Conservation (phyloP, 2,329 filamentous ascomycete species). For the Nigrospora sphaerica region DNA sequence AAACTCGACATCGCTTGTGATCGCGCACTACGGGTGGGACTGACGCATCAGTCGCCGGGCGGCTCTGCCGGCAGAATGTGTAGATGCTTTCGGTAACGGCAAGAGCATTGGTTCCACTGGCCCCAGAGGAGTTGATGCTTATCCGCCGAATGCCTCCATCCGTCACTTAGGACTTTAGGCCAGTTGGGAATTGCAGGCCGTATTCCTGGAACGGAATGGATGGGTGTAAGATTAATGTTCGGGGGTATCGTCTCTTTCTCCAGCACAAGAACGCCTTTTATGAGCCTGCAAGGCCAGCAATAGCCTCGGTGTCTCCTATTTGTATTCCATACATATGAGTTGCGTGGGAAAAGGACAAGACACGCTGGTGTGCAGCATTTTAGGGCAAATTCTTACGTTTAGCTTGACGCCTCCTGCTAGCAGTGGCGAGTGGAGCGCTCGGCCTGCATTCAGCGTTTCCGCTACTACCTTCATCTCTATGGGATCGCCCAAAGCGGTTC, state of each 20-base stretch:
- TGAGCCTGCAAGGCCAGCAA: conserved; percentile 44
- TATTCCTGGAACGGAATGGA: conserved; percentile 37
- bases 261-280: conserved; percentile 42
- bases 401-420: conserved; percentile 46
- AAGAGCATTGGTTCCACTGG: conserved; percentile 50
- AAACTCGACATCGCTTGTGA: no score
- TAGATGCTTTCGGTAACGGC: conserved; percentile 45
- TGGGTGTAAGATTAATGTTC: conserved; percentile 45
- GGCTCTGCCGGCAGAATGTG: conserved; percentile 31
- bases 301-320: conserved; percentile 46
- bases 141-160: conserved; percentile 38
- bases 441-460: conserved; percentile 29
- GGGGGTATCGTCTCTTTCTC: conserved; percentile 43
- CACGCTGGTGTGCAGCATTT: no score
- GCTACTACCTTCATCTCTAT: conserved; percentile 41
- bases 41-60: conserved; percentile 25
- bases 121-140: conserved; percentile 51
- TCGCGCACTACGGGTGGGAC: no score
- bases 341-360: no score
- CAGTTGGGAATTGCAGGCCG: conserved; percentile 36
- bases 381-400: no score
- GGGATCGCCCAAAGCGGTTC: conserved; percentile 48
- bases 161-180: conserved; percentile 35
- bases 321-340: no score
- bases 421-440: conserved; percentile 28